Conservation (phyloP, 768 basidiomycete genomes). For the Lactifluus echinatus region DNA sequence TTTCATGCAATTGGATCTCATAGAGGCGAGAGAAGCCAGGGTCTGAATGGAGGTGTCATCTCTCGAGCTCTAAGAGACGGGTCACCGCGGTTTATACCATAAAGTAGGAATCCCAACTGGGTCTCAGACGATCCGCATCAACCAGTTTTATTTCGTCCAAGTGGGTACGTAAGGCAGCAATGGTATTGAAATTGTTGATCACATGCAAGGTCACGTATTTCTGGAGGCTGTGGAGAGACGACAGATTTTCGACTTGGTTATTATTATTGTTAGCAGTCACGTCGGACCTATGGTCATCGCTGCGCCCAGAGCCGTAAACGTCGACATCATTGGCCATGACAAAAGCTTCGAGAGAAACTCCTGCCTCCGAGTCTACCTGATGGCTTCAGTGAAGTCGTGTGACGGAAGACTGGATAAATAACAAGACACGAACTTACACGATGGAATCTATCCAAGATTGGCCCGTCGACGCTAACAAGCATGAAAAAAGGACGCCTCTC, state of each 20-base stretch:
- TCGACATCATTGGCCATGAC: constrained; percentile 60
- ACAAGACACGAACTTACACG: constrained; percentile 37
- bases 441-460: constrained; percentile 57
- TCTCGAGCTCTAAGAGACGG: neutral
- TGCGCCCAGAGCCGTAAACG: constrained; percentile 43
- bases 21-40: constrained; percentile 82
- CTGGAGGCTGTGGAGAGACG: constrained; percentile 24
- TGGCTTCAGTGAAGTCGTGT: constrained; percentile 13
- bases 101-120: constrained; percentile 94
- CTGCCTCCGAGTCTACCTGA: constrained; percentile 14
- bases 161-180: constrained; percentile 48
- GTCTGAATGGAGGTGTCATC: constrained; percentile 40
- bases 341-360: constrained; percentile 71
- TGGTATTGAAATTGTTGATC: constrained; percentile 50
- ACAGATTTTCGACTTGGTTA: neutral
- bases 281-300: neutral
- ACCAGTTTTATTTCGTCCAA: constrained; percentile 62
- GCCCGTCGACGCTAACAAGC: constrained; percentile 77
- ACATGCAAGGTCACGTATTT: constrained; percentile 54
- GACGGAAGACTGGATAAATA: neutral
- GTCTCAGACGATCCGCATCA: constrained; percentile 68
- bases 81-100: constrained; percentile 52
- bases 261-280: neutral
- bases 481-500: constrained; percentile 85
- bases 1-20: constrained; percentile 94